phyloP scores from a whole-genome alignment of 1,284 basidiomycete genomes.

The Tilletia indica region DNA sequence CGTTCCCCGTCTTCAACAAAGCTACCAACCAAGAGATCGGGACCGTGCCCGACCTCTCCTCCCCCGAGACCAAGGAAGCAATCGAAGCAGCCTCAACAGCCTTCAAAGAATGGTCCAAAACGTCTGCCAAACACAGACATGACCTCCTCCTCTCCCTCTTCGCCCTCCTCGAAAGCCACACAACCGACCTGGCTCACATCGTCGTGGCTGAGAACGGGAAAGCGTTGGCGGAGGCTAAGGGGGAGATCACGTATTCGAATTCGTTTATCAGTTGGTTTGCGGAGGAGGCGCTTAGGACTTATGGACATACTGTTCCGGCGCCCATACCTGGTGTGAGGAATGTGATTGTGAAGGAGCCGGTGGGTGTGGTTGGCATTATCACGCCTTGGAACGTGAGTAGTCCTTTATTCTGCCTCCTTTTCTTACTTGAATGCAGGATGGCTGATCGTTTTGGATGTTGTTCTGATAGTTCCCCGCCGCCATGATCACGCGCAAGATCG shows the following conservation, averaged over 20 bases:
- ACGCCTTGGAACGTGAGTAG: constrained; percentile 46
- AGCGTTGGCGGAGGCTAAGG: constrained; percentile 48
- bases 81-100: constrained; percentile 48
- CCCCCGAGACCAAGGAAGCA: constrained; percentile 42
- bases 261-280: constrained; percentile 54
- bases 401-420: neutral
- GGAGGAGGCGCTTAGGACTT: constrained; percentile 47
- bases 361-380: constrained; percentile 66
- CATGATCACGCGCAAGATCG: constrained; percentile 77
- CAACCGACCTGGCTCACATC: constrained; percentile 52
- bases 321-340: constrained; percentile 73
- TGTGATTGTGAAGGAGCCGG: constrained; percentile 88
- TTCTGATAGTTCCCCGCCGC: constrained; percentile 43
- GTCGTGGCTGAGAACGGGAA: constrained; percentile 55
- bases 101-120: constrained; percentile 46
- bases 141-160: constrained; percentile 50
- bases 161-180: constrained; percentile 39
- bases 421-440: neutral
- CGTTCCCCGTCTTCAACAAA: constrained; percentile 51
- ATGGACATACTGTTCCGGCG: constrained; percentile 78
- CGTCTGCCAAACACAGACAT: constrained; percentile 48
- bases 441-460: neutral
- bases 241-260: constrained; percentile 52
- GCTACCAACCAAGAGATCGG: constrained; percentile 49
- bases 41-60: constrained; percentile 45